Base-by-base conservation (phyloP, 345 rosid genomes). In the Arabidopsis suecica region DNA sequence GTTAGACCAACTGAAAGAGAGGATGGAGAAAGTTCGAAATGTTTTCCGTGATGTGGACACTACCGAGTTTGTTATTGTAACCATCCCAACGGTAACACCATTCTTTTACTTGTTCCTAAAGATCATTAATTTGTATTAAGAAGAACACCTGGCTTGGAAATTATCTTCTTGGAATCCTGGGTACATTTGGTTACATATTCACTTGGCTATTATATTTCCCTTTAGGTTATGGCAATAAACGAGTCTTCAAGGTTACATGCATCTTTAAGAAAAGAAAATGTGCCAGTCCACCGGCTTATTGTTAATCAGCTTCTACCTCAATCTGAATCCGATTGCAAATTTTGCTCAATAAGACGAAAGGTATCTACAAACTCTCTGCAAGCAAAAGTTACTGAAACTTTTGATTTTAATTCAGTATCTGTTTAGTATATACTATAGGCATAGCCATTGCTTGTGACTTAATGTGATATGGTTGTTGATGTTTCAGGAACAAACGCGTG, bases 1-100 rank as follows among this genome's bases (percentile, higher is more conserved):
- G 73, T 82, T 88, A 79, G 88, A 85, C 66, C 84, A 82, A 79
- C 69, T 91, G 61, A 87, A 86, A 75, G 87, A 87, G 81, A 85
- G 82, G 71, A 85, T 85, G 92, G 79, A 73, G 77, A 89, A 83
- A 85, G 90, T 91, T 59, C 83, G 85, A 68, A 89, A 88, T 78
- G 86, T 91, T 69, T 89, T 91, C 72, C 88, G 76, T 23, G 86
- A 86, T 74, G 69, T 79, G 23, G 71, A 83, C 61, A 55, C 82
- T 71, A 89, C 89, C 5, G 93, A 89, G 78, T 91, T 91, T 83
- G 74, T 89, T 81, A 88, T 89, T 69, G 96, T 91, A 53, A 86
- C 93, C 48, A 88, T 88, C 83, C 97, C 97, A 61, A 84, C 91
- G 81, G 97, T 91, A 89, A 82, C 56, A 49, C 76, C 37, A 68